phyloP scores from a whole-genome alignment of 441 rosid genomes.

The Pelargonium fulgidum region DNA sequence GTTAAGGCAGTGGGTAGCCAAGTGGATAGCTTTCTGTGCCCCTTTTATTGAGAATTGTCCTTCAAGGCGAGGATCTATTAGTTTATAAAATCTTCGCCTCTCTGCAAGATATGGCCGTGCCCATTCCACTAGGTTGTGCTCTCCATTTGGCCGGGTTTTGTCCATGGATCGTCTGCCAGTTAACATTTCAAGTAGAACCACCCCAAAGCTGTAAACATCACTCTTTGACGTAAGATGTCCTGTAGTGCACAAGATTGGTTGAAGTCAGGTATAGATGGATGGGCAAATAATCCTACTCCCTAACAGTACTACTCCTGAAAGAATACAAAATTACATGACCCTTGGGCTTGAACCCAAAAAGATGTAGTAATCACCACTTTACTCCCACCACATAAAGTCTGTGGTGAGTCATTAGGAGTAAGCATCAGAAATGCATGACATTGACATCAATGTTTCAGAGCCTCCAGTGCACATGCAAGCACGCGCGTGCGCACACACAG shows the following conservation, averaged over 20 bases:
- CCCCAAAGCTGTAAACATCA: constrained; percentile 49
- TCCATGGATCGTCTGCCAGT: constrained; percentile 48
- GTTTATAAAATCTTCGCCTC: constrained; percentile 25
- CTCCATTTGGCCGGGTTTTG: constrained; percentile 36
- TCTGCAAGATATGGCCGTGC: constrained; percentile 31
- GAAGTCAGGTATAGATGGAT: neutral
- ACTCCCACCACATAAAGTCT: no score
- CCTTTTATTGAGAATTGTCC: constrained; percentile 32
- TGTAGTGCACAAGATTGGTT: constrained; percentile 19
- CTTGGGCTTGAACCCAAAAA: no score
- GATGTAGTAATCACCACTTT: no score
- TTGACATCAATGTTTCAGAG: no score
- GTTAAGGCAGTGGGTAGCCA: constrained; percentile 37
- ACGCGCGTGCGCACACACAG: no score
- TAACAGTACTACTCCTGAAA: neutral
- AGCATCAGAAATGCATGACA: no score
- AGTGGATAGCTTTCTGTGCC: constrained; percentile 35
- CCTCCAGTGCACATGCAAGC: no score
- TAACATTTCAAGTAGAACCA: constrained; percentile 46
- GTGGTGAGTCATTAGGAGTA: no score
- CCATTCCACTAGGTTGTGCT: constrained; percentile 38
- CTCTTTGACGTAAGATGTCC: constrained; percentile 48
- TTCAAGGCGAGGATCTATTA: constrained; percentile 36
- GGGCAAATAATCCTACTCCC: neutral
- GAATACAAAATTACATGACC: neutral